Evolutionary conservation across 2,329 filamentous ascomycete species (phyloP).

Genomic region (Xylaria sp.): DNA sequence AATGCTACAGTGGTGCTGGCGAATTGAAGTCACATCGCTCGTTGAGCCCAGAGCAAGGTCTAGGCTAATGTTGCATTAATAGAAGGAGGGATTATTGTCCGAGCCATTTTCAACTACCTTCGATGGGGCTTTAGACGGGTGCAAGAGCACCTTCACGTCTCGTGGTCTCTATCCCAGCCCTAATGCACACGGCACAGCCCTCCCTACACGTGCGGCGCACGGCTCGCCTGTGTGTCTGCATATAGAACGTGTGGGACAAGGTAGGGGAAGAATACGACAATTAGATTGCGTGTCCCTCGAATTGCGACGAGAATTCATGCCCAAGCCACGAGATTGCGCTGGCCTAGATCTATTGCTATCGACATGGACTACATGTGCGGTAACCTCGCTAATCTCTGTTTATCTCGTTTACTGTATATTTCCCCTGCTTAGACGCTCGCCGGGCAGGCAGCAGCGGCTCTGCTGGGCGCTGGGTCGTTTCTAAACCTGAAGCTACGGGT

Average conservation of each 20-base stretch:
- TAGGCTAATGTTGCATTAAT: slow-evolving; percentile 13
- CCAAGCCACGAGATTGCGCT: neutral
- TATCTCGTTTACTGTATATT: neutral
- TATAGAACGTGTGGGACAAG: neutral
- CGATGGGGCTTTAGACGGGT: neutral
- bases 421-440: neutral
- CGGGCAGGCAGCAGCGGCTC: neutral
- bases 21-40: slow-evolving; percentile 7
- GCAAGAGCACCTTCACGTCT: neutral
- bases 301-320: slow-evolving; percentile 1
- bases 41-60: slow-evolving; percentile 12
- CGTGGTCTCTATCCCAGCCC: too few species aligned
- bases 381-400: slow-evolving; percentile 4
- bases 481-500: neutral
- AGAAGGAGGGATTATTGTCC: slow-evolving; percentile 7
- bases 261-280: too few species aligned
- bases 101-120: neutral
- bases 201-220: slow-evolving; percentile 21
- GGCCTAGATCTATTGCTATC: neutral
- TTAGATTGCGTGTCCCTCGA: slow-evolving; percentile 17
- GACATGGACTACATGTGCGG: slow-evolving; percentile 14
- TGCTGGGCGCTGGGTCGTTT: neutral
- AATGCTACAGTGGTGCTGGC: slow-evolving; percentile 7
- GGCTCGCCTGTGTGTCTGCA: neutral
- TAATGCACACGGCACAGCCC: neutral